These are phyloP conservation scores for Cyclostephanos tholiformis DNA, from an alignment of 108 stramenopile genomes.

Conservation along the genomic window DNA sequence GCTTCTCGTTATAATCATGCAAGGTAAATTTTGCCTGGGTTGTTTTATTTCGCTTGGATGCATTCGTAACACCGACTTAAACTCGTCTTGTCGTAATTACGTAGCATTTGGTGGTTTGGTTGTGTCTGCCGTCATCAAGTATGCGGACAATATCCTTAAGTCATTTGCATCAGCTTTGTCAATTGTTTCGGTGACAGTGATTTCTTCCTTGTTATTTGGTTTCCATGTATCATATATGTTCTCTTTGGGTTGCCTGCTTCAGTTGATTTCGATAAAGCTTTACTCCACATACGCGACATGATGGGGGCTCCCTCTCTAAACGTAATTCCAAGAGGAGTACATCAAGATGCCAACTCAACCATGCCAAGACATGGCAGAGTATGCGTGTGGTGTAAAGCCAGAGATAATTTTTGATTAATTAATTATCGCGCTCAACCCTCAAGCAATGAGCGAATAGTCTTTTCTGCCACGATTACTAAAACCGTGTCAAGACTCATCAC, in stretches of 20 bases:
- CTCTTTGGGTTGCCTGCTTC: constrained; percentile 10
- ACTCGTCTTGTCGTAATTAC: constrained; percentile 45
- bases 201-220: constrained; percentile 52
- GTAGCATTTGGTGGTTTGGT: constrained; percentile 78
- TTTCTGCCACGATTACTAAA: constrained; percentile 54
- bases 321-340: no score
- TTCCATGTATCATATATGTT: constrained; percentile 16
- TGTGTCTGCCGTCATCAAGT: constrained; percentile 86
- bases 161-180: constrained; percentile 74
- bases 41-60: background rate
- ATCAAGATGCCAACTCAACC: no score
- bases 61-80: background rate
- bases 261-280: constrained; percentile 7
- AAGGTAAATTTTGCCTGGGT: constrained; percentile 67
- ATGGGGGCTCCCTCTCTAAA: no score
- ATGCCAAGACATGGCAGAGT: no score
- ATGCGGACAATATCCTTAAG: constrained; percentile 87
- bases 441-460: constrained; percentile 24
- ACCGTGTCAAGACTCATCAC: constrained; percentile 72
- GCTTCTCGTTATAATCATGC: constrained; percentile 82
- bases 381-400: no score
- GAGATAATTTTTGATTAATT: background rate
- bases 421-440: constrained; percentile 6
- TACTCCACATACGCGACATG: background rate
- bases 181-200: constrained; percentile 31